Percentiles rank a stretch among this genome's conserved stretches.
phyloP scores from a whole-genome alignment of 2,329 filamentous ascomycete species.

The Fusarium penzigii region DNA sequence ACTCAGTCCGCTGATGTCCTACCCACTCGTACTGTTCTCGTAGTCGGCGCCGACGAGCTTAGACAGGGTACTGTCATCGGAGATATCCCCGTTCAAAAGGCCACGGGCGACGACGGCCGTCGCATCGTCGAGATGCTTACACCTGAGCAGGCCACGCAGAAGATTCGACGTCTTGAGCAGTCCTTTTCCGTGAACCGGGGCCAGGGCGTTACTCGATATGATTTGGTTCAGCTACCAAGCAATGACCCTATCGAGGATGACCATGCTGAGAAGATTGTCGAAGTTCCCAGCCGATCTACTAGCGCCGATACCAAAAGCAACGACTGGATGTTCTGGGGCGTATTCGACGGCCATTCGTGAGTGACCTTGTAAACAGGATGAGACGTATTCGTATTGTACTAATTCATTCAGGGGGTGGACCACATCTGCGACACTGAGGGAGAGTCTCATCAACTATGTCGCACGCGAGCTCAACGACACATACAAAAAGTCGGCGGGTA shows the following conservation, averaged over 20 bases:
- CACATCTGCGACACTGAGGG: conserved; percentile 91
- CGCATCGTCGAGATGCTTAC: conserved; percentile 95
- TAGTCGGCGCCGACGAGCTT: conserved; percentile 88
- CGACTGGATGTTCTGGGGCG: conserved; percentile 99
- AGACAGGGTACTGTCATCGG: conserved; percentile 85
- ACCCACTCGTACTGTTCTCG: conserved; percentile 68
- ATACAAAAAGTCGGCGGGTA: conserved; percentile 70
- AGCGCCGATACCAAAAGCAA: conserved; percentile 53
- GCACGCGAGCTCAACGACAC: conserved; percentile 90
- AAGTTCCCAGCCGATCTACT: conserved; percentile 66
- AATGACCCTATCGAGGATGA: conserved; percentile 99
- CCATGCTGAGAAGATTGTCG: conserved; percentile 96
- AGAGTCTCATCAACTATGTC: conserved; percentile 89
- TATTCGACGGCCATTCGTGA: conserved; percentile 95
- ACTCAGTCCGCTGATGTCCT: conserved; percentile 42
- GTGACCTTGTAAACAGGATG: conserved; percentile 31
- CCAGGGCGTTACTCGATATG: conserved; percentile 89
- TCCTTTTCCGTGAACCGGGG: conserved; percentile 89
- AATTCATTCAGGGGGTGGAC: conserved; percentile 77
- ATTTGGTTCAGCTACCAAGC: conserved; percentile 90
- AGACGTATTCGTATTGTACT: conserved; percentile 2
- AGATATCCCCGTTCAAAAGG: conserved; percentile 84
- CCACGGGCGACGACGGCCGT: conserved; percentile 79
- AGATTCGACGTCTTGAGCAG: conserved; percentile 85
- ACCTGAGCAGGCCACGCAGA: conserved; percentile 88